phyloP scores from a whole-genome alignment of 2,329 filamentous ascomycete species.

The Cercospora zeina region DNA sequence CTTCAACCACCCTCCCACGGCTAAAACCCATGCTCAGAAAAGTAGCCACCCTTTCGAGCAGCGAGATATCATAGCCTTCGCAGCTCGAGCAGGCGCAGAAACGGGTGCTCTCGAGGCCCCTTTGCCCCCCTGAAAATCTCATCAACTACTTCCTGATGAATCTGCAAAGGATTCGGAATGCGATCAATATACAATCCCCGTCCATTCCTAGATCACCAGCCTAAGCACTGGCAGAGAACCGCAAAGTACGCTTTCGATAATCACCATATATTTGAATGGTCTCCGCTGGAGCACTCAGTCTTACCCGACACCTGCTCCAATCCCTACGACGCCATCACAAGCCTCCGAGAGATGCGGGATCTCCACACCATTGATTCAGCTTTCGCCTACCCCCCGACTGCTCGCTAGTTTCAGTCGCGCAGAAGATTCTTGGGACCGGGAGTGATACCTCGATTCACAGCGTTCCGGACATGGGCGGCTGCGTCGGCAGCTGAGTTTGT shows the following conservation, averaged over 20 bases:
- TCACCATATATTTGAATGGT: slow-evolving; percentile 42
- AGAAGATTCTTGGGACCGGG: slow-evolving; percentile 59
- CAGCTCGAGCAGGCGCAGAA: slow-evolving; percentile 36
- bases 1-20: slow-evolving; percentile 30
- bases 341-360: slow-evolving; percentile 33
- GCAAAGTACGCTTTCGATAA: slow-evolving; percentile 36
- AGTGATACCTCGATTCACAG: slow-evolving; percentile 56
- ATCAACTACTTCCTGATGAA: slow-evolving; percentile 36
- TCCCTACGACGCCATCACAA: slow-evolving; percentile 52
- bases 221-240: slow-evolving; percentile 33
- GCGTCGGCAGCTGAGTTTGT: slow-evolving; percentile 55
- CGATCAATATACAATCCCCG: slow-evolving; percentile 26
- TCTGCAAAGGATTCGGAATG: slow-evolving; percentile 35
- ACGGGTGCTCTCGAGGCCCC: slow-evolving; percentile 34
- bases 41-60: slow-evolving; percentile 39
- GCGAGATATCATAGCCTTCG: slow-evolving; percentile 39
- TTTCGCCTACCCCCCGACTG: slow-evolving; percentile 56
- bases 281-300: slow-evolving; percentile 40
- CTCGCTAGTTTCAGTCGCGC: slow-evolving; percentile 56
- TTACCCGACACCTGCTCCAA: slow-evolving; percentile 39
- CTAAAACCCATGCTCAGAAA: slow-evolving; percentile 38
- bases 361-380: slow-evolving; percentile 34
- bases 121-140: slow-evolving; percentile 38
- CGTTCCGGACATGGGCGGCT: slow-evolving; percentile 56
- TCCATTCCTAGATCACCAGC: slow-evolving; percentile 34